Percentiles rank a stretch among this genome's conserved stretches.
phyloP scores from a whole-genome alignment of 1,284 basidiomycete genomes.

The Leccinum angustisporum region DNA sequence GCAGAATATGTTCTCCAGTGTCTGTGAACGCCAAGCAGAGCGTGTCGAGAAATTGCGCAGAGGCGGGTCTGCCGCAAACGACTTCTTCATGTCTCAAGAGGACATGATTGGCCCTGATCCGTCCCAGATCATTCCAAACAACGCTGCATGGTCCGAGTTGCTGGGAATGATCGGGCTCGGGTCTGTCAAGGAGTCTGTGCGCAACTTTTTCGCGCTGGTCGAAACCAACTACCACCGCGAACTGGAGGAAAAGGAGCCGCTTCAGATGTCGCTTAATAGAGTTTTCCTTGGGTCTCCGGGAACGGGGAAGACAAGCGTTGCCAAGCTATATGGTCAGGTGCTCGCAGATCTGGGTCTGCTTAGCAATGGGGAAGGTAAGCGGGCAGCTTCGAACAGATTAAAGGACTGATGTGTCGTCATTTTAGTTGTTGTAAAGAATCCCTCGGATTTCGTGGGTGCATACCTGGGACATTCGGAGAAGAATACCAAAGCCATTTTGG shows the following conservation, averaged over 20 bases:
- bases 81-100: slow-evolving; percentile 49
- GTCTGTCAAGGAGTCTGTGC: slow-evolving; percentile 54
- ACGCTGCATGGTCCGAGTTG: slow-evolving; percentile 49
- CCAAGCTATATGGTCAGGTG: slow-evolving; percentile 59
- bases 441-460: slow-evolving; percentile 59
- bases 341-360: slow-evolving; percentile 55
- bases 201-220: slow-evolving; percentile 45
- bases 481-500: slow-evolving; percentile 62
- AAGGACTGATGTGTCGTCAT: not conserved
- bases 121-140: slow-evolving; percentile 43
- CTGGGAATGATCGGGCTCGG: slow-evolving; percentile 52
- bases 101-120: slow-evolving; percentile 67
- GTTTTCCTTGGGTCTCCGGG: slow-evolving; percentile 64
- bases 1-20: slow-evolving; percentile 45
- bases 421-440: slow-evolving; percentile 61
- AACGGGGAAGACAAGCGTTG: slow-evolving; percentile 67
- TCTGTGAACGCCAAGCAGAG: slow-evolving; percentile 51
- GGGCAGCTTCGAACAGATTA: not conserved
- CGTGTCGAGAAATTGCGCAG: slow-evolving; percentile 44
- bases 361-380: slow-evolving; percentile 63
- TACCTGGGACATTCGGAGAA: slow-evolving; percentile 56
- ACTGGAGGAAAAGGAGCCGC: slow-evolving; percentile 49
- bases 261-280: slow-evolving; percentile 57
- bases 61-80: slow-evolving; percentile 41
- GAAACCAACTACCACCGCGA: slow-evolving; percentile 58